These are phyloP conservation scores for Citrullus colocynthis DNA, from an alignment of 306 rosid species.

Conservation along the genomic window DNA sequence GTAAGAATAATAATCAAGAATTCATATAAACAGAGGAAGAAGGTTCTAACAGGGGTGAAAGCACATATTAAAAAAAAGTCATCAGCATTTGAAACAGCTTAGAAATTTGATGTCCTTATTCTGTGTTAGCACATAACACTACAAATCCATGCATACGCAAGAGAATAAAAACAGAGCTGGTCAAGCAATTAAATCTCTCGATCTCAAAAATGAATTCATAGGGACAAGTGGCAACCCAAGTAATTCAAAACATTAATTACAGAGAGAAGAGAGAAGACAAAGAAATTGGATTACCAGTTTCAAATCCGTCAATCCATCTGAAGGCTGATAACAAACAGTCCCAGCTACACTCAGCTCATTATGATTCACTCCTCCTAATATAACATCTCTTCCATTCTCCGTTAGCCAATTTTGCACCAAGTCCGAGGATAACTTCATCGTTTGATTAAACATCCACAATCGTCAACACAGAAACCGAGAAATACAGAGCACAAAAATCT, in stretches of 20 bases:
- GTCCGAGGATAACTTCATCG: slow-evolving; percentile 49
- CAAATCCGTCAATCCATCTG: slow-evolving; percentile 36
- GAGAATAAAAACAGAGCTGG: neutral
- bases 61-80: neutral
- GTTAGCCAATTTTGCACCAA: slow-evolving; percentile 54
- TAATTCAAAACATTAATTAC: neutral
- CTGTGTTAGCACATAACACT: neutral
- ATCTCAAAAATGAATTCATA: neutral
- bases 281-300: slow-evolving; percentile 26
- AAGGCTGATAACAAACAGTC: slow-evolving; percentile 34
- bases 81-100: neutral
- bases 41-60: neutral
- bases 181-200: neutral
- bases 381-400: slow-evolving; percentile 34
- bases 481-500: neutral
- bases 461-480: neutral
- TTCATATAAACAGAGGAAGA: neutral
- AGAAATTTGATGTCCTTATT: neutral
- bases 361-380: slow-evolving; percentile 24
- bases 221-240: neutral
- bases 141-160: neutral
- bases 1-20: neutral
- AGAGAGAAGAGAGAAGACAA: neutral
- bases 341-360: slow-evolving; percentile 20
- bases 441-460: neutral